Percentiles rank a stretch among this genome's conserved stretches.
Conservation (phyloP, 2,329 filamentous ascomycete species). For the Thyridium curvatum region DNA sequence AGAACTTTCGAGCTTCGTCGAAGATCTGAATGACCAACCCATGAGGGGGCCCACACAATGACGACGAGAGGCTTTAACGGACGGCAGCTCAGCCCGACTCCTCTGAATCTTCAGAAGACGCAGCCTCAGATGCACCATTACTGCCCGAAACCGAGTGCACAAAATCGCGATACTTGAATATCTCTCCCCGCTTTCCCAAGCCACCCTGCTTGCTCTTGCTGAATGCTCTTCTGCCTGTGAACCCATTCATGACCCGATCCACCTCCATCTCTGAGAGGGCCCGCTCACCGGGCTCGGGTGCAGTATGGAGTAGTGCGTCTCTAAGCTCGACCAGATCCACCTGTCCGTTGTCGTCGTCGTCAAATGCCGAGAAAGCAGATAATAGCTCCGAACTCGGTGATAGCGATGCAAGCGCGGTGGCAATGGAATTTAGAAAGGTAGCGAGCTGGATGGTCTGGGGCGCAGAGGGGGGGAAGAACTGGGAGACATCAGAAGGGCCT, state of each 20-base stretch:
- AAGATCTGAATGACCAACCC: no score
- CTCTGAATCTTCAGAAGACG: slow-evolving; percentile 16
- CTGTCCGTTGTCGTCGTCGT: slow-evolving; percentile 91
- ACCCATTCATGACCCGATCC: slow-evolving; percentile 81
- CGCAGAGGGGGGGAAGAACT: slow-evolving; percentile 73
- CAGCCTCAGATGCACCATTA: slow-evolving; percentile 27
- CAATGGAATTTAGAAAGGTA: slow-evolving; percentile 77
- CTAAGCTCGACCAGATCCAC: slow-evolving; percentile 78
- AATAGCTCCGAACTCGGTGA: slow-evolving; percentile 75
- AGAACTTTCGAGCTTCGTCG: no score
- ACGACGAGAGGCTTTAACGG: no score
- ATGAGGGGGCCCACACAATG: no score
- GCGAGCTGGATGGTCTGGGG: slow-evolving; percentile 75
- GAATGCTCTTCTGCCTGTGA: slow-evolving; percentile 78
- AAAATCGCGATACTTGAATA: slow-evolving; percentile 93
- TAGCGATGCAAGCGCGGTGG: slow-evolving; percentile 65
- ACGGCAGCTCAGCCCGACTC: slow-evolving; percentile 6
- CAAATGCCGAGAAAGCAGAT: slow-evolving; percentile 90
- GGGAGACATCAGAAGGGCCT: slow-evolving; percentile 61
- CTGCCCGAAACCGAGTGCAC: slow-evolving; percentile 62
- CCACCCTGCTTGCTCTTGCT: slow-evolving; percentile 41
- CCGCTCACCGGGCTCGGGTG: slow-evolving; percentile 65
- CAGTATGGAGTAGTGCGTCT: slow-evolving; percentile 76
- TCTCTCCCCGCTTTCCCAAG: slow-evolving; percentile 67
- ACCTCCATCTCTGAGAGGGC: slow-evolving; percentile 67